Conservation (phyloP, 805 yeast species). For the Blastobotrys terrestris region DNA sequence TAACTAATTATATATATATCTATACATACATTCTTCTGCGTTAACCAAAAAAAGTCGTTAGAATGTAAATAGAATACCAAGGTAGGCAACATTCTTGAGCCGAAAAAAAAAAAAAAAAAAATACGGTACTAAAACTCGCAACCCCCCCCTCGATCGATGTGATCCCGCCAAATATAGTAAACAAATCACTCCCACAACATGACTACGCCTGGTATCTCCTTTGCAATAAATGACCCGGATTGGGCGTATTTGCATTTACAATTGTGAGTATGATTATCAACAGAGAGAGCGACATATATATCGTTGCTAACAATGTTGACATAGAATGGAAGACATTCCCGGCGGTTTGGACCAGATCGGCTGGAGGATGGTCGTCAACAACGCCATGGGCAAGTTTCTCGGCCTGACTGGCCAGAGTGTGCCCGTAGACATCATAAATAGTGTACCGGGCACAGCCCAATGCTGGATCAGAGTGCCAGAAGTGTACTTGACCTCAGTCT, state of each 20-base stretch:
- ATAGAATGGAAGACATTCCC: slow-evolving; percentile 9
- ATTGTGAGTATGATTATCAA: slow-evolving; percentile 19
- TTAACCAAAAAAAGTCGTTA: too few species aligned
- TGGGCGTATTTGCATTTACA: slow-evolving; percentile 28
- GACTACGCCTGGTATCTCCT: background rate
- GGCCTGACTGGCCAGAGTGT: slow-evolving; percentile 29
- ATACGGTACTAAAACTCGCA: too few species aligned
- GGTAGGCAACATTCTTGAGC: too few species aligned
- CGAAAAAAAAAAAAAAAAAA: background rate
- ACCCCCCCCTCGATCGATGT: background rate
- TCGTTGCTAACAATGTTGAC: slow-evolving; percentile 3
- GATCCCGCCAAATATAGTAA: background rate
- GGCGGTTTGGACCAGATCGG: slow-evolving; percentile 23
- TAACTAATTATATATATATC: too few species aligned
- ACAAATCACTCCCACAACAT: background rate
- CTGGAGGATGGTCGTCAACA: slow-evolving; percentile 25
- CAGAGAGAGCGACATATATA: too few species aligned
- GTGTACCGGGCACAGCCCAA: background rate
- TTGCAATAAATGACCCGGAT: slow-evolving; percentile 22
- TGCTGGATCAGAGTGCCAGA: slow-evolving; percentile 23
- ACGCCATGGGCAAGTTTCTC: slow-evolving; percentile 20
- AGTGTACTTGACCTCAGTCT: slow-evolving; percentile 10
- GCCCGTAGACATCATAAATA: slow-evolving; percentile 25
- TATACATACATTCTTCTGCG: too few species aligned
- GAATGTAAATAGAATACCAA: too few species aligned